phyloP scores from a whole-genome alignment of 805 yeast genomes.

The Debaryomyces maramus region DNA sequence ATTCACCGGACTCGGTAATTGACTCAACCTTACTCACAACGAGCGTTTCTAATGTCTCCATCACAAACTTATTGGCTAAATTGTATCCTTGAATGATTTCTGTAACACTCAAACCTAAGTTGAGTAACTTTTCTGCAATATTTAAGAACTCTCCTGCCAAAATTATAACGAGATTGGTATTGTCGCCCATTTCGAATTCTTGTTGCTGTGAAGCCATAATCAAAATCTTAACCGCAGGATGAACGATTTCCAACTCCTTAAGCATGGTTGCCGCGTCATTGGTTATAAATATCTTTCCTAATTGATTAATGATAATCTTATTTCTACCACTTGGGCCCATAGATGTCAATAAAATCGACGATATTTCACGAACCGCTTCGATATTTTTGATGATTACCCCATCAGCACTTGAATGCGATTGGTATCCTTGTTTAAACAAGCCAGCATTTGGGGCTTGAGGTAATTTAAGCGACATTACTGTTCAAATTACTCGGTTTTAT shows the following conservation, averaged over 20 bases:
- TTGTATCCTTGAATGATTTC: constrained; percentile 93
- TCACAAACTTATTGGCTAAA: constrained; percentile 76
- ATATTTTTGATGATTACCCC: constrained; percentile 93
- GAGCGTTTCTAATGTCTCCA: constrained; percentile 64
- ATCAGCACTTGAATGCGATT: constrained; percentile 81
- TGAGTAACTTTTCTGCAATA: constrained; percentile 80
- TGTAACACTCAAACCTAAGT: constrained; percentile 84
- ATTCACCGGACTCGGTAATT: constrained; percentile 52
- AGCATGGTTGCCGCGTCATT: constrained; percentile 98
- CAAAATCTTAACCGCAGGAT: constrained; percentile 93
- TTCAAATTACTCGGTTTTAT: neutral
- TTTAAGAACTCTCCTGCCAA: constrained; percentile 90
- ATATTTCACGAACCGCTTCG: constrained; percentile 90
- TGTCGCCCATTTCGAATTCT: constrained; percentile 96
- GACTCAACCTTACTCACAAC: constrained; percentile 63
- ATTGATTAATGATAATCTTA: constrained; percentile 88
- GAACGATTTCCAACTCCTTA: constrained; percentile 88
- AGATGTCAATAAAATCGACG: constrained; percentile 87
- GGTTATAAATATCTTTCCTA: constrained; percentile 84
- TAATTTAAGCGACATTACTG: constrained; percentile 76
- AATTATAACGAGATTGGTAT: constrained; percentile 85
- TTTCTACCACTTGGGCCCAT: constrained; percentile 98
- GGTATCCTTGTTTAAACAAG: constrained; percentile 93
- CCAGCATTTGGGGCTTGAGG: constrained; percentile 94
- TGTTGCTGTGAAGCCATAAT: constrained; percentile 98